Evolutionary conservation across 73 alveolate genomes (phyloP).

Genomic region (Stentor coeruleus): DNA sequence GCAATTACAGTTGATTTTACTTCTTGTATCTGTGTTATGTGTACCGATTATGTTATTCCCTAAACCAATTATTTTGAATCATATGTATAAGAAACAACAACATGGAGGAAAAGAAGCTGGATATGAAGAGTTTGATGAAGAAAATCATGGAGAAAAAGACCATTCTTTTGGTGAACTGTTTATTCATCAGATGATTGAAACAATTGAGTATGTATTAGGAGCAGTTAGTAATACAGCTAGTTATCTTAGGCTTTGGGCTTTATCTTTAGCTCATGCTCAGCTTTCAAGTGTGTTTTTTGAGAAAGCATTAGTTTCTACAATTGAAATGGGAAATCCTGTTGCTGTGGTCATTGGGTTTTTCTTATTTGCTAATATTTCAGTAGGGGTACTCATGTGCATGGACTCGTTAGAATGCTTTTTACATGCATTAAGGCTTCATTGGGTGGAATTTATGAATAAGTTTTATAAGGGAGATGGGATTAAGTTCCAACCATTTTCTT

Average conservation of each 20-base stretch:
- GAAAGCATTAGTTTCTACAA: constrained; percentile 77
- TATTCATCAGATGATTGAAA: constrained; percentile 92
- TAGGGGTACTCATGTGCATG: constrained; percentile 95
- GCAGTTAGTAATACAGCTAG: constrained; percentile 97
- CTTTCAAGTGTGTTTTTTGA: constrained; percentile 95
- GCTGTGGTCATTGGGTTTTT: constrained; percentile 73
- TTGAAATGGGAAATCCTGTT: constrained; percentile 59
- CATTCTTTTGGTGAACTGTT: constrained; percentile 78
- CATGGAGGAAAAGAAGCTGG: constrained; percentile 22
- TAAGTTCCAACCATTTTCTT: constrained; percentile 85
- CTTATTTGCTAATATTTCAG: constrained; percentile 73
- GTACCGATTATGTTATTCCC: constrained; percentile 93
- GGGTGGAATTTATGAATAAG: constrained; percentile 98
- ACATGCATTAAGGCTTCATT: constrained; percentile 95
- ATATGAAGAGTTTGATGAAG: constrained; percentile 2
- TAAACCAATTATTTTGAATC: constrained; percentile 77
- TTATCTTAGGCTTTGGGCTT: constrained; percentile 98
- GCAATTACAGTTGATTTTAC: constrained; percentile 54
- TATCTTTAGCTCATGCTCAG: constrained; percentile 97
- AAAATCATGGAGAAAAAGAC: constrained; percentile 41
- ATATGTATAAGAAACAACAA: constrained; percentile 39
- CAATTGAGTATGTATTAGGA: constrained; percentile 96
- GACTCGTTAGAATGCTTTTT: constrained; percentile 97
- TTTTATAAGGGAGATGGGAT: constrained; percentile 96
- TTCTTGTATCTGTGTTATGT: constrained; percentile 75